Evolutionary conservation across 352 stramenopile genomes (phyloP), one percentile per base, ranked within the genome.

Genomic region (Globisporangium splendens): DNA sequence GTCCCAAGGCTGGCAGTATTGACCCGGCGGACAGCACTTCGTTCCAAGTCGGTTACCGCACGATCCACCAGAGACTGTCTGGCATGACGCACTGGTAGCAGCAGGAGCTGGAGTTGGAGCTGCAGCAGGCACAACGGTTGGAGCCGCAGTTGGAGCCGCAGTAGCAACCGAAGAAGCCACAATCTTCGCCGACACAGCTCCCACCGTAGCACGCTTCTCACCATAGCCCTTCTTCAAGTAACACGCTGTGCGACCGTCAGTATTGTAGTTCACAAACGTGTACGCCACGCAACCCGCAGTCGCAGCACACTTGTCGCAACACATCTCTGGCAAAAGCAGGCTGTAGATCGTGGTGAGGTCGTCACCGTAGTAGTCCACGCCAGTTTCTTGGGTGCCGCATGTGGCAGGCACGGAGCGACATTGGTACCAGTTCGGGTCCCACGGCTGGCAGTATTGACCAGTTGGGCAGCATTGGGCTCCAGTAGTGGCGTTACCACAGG

Each of bases 1-100:
- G 62, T 79, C 64, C 71, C 74, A 84, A 1, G 74, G 71, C 54
- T 75, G 71, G 60, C 74, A 84, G 69, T 81, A 84, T 51, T 68
- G 61, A 33, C 59, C 63, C 17, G 46, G 55, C 2, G 71, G 65
- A 15, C 75, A 84, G 65, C 75, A 86, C 20, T 44, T 51, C 2
- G 68, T 54, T n/a, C 55, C 61, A 15, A 20, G 59, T 41, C 18
- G 35, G 21, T 55, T 62, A 38, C 67, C 67, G 42, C 66, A 73
- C 6, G 51, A 61, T 28, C n/a, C 59, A 41, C 65, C 62, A 2
- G 56, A 38, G 8, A 50, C 31, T 5, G 61, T 73, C n/a, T 51
- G 10, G 38, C 65, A 72, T n/a, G 50, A 50, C 4, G 31, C n/a
- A 8, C 46, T 56, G 6, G 56, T 31, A 31, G 24, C 24, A 31